These are phyloP conservation scores for Brassica nigra DNA, from an alignment of 345 rosid species.

Conservation along the genomic window DNA sequence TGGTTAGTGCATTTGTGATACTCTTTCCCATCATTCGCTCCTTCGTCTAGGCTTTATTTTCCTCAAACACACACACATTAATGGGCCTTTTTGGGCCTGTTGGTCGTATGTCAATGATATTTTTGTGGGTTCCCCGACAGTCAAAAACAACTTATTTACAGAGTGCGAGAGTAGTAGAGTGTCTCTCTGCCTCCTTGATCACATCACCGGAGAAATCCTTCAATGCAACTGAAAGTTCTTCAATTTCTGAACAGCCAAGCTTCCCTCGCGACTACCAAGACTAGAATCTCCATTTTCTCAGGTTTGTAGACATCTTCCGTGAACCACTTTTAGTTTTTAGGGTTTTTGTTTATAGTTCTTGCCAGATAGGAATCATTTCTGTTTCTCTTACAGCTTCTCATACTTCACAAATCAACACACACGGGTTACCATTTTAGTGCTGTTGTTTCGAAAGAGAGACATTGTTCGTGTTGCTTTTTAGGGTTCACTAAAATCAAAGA, in stretches of 20 bases:
- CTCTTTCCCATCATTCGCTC: not conserved
- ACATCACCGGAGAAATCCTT: not conserved
- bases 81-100: not conserved
- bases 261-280: not conserved
- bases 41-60: not conserved
- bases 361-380: not conserved
- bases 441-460: not conserved
- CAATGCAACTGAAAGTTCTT: not conserved
- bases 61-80: not conserved
- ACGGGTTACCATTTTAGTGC: not conserved
- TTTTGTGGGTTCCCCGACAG: not conserved
- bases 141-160: not conserved
- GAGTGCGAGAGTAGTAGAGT: not conserved
- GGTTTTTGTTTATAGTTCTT: not conserved
- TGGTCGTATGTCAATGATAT: not conserved
- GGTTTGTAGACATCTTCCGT: not conserved
- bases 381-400: not conserved
- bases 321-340: not conserved
- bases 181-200: not conserved
- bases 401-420: not conserved
- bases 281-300: not conserved
- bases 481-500: not conserved
- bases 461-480: not conserved
- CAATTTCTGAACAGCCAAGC: not conserved
- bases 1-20: no score